Base-by-base conservation (phyloP, 169 alveolate species). In the Eimeria zaria region DNA sequence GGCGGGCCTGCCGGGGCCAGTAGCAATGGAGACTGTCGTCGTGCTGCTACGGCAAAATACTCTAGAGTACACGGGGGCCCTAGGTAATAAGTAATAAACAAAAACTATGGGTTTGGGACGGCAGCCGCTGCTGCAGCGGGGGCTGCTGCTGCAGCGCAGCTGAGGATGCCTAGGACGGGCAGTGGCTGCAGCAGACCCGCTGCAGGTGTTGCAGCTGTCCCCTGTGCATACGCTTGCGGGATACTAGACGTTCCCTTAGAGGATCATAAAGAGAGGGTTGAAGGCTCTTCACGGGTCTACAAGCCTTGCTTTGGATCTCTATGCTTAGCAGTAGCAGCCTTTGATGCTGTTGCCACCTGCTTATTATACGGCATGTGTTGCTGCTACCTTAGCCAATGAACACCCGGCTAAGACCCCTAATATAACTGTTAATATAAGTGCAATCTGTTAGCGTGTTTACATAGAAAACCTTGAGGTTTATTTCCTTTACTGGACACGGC, bases 141-240 rank as follows among this genome's bases (percentile, higher is more conserved):
- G 22, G 93, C 93, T 85, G 93, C 93, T 55, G 74, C 93, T 36
- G 78, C 78, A 30, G 80, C 62, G 80, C 93, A 85, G 93, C 80
- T 81, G 44, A 85, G 67, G 76, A 85, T 85, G 93, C 93, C 93
- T 85, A 36, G 93, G 93, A 36, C 80, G 81, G 62, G 81, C 93
- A 85, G 93, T 85, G 93, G 93, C 78, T 62, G 93, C 93, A 5
- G 93, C 93, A 85, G 93, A 85, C 93, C 74, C 93, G 46, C 80
- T 85, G 64, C 80, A 18, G 93, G 60, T 60, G 58, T 48, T 85
- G 93, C 93, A 33, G 93, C 81, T 85, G 80, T 85, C 93, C 93
- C 78, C 62, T 39, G 87, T n/a, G 87, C 55, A 76, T 12, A 5
- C 87, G 1, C 41, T 39, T 24, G 87, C n/a, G 62, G 87, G 58